These are phyloP conservation scores for Euphrasia confusa DNA, from an alignment of 257 asterid genomes.

Conservation along the genomic window DNA sequence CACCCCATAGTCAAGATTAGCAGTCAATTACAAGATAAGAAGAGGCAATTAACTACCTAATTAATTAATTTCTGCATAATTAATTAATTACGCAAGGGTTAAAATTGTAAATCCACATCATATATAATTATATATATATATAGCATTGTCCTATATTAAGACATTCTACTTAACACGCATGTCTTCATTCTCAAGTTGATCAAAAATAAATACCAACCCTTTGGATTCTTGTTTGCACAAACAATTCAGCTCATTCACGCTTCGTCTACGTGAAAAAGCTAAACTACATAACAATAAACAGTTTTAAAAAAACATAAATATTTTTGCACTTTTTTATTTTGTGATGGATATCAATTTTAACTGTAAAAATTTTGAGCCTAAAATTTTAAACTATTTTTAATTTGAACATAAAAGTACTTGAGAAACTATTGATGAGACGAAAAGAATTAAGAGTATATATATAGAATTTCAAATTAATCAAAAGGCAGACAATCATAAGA, in stretches of 20 bases:
- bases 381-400: too few relatives aligned
- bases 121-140: conserved; percentile 14
- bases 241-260: conserved; percentile 1
- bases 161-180: conserved; percentile 55
- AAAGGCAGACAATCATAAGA: background rate
- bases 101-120: conserved; percentile 21
- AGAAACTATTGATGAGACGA: too few relatives aligned
- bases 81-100: conserved; percentile 3
- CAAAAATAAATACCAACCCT: conserved; percentile 10
- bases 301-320: too few relatives aligned
- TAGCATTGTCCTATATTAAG: conserved; percentile 33
- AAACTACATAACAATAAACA: too few relatives aligned
- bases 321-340: too few relatives aligned
- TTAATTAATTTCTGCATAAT: conserved; percentile 12
- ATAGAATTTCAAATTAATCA: too few relatives aligned
- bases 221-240: conserved; percentile 1
- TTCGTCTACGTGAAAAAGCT: conserved; percentile 1
- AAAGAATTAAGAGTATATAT: too few relatives aligned
- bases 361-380: too few relatives aligned
- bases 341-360: too few relatives aligned
- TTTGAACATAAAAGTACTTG: too few relatives aligned
- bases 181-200: conserved; percentile 62
- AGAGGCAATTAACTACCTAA: conserved; percentile 29
- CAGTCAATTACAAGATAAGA: conserved; percentile 32
- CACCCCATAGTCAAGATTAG: conserved; percentile 20